A percentile compares a stretch with the other conserved stretches of the same genome.
These are phyloP conservation scores for Linum lewisii DNA, from an alignment of 345 rosid genomes.

Conservation along the genomic window DNA sequence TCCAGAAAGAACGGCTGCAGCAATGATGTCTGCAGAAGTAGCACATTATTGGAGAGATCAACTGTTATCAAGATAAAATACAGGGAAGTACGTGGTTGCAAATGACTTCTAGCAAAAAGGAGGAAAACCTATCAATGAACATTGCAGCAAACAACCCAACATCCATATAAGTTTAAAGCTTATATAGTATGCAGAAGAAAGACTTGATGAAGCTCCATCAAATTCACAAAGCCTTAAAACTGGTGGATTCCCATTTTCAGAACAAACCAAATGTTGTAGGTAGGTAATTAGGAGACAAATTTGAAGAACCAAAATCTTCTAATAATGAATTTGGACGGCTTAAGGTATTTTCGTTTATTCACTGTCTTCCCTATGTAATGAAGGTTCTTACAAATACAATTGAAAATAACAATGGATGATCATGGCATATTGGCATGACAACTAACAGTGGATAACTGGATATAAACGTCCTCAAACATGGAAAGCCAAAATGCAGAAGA, in stretches of 20 bases:
- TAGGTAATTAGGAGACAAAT: neutral
- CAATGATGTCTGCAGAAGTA: neutral
- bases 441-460: neutral
- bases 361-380: neutral
- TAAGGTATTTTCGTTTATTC: neutral
- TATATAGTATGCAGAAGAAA: no score
- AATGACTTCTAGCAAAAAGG: neutral
- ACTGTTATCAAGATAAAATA: neutral
- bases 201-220: no score
- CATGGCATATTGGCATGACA: neutral
- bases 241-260: neutral
- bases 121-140: neutral
- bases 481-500: neutral
- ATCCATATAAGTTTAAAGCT: no score
- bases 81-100: neutral
- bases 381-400: neutral
- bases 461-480: neutral
- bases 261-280: neutral
- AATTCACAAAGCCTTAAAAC: no score
- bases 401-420: neutral
- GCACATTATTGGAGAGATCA: neutral
- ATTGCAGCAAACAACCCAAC: no score
- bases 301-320: neutral
- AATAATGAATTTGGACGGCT: neutral
- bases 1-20: slow-evolving; percentile 1